Percentiles rank a stretch among this genome's conserved stretches.
Conservation (phyloP, 2,329 filamentous ascomycete species). For the Nigrospora oryzae region DNA sequence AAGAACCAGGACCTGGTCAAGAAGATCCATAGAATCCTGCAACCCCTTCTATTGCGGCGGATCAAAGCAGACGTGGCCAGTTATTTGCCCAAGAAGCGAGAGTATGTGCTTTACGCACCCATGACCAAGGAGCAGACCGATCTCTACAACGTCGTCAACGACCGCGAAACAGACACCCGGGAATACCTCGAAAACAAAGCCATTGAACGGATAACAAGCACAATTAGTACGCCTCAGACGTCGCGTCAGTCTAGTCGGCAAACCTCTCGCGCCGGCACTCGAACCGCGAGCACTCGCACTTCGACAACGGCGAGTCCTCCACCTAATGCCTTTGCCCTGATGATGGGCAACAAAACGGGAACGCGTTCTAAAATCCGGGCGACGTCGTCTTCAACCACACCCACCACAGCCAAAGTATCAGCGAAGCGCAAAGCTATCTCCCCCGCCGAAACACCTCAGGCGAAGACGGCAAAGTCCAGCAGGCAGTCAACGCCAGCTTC, state of each 20-base stretch:
- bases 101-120: slow-evolving; percentile 92
- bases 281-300: slow-evolving; percentile 22
- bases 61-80: slow-evolving; percentile 91
- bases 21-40: slow-evolving; percentile 87
- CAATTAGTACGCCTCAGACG: slow-evolving; percentile 33
- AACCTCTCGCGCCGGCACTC: slow-evolving; percentile 32
- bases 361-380: slow-evolving; percentile 13
- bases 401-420: slow-evolving; percentile 10
- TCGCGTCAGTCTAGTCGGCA: slow-evolving; percentile 23
- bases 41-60: slow-evolving; percentile 79
- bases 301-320: slow-evolving; percentile 11
- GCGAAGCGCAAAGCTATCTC: slow-evolving; percentile 28
- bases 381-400: slow-evolving; percentile 5
- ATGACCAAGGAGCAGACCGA: slow-evolving; percentile 88
- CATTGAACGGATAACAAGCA: slow-evolving; percentile 50
- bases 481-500: slow-evolving; percentile 64
- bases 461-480: slow-evolving; percentile 69
- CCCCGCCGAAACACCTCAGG: slow-evolving; percentile 21
- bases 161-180: slow-evolving; percentile 52
- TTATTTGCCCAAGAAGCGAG: slow-evolving; percentile 87
- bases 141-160: slow-evolving; percentile 61
- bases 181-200: slow-evolving; percentile 79
- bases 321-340: slow-evolving; percentile 40
- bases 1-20: slow-evolving; percentile 71
- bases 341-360: slow-evolving; percentile 38